Evolutionary conservation across 2,329 filamentous ascomycete species (phyloP).

Genomic region (Ascochyta lentis): DNA sequence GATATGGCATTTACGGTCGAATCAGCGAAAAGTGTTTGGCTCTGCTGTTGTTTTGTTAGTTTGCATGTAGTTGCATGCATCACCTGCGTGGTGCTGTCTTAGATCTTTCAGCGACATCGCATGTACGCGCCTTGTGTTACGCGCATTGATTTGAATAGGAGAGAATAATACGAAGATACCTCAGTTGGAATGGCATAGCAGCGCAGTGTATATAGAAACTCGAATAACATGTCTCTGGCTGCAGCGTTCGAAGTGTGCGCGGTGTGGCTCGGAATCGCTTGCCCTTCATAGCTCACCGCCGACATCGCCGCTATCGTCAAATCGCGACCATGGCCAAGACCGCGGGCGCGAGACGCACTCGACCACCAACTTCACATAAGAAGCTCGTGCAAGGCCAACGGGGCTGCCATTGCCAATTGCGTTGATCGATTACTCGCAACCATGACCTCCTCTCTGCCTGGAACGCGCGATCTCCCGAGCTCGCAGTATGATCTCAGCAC

Average conservation of each 20-base stretch:
- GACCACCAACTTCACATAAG: background rate
- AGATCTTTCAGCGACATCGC: conserved; percentile 15
- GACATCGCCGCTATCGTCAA: conserved; percentile 2
- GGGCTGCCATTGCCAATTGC: background rate
- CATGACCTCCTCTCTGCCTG: conserved; percentile 69
- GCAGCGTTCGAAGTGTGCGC: background rate
- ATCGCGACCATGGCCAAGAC: background rate
- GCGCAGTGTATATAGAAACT: background rate
- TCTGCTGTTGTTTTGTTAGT: background rate
- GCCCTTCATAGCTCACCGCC: conserved; percentile 10
- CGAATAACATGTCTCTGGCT: background rate
- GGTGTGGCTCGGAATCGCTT: conserved; percentile 1
- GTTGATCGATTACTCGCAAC: background rate
- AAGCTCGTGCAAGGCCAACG: conserved; percentile 1
- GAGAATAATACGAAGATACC: conserved; percentile 10
- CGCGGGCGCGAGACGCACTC: background rate
- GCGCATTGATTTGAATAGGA: conserved; percentile 3
- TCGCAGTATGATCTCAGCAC: conserved; percentile 93
- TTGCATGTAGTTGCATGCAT: conserved; percentile 3
- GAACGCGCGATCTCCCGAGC: conserved; percentile 80
- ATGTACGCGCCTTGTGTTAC: background rate
- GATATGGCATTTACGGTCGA: background rate
- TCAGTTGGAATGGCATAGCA: background rate
- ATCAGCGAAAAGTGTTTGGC: conserved; percentile 5
- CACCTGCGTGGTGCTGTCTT: background rate